Base-by-base conservation (phyloP, 371 early-diverging fungal genomes). In the Mucor irregularis region DNA sequence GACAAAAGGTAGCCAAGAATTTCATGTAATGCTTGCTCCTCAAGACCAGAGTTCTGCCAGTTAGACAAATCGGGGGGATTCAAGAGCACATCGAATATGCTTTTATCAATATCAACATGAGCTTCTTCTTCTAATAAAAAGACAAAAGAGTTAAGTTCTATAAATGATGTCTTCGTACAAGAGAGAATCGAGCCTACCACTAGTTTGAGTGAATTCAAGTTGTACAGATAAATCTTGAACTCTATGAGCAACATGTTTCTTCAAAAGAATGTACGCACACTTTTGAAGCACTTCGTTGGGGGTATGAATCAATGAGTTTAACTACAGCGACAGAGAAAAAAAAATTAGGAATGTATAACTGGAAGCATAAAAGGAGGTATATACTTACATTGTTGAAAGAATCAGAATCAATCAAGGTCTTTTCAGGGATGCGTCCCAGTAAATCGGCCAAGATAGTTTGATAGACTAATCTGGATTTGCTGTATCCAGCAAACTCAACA, bases 1-100 rank as follows among this genome's bases (percentile, higher is more conserved):
- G 85, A 73, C 35, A 91, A 61, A 28, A 93, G 65, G 54, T 86
- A 88, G 2, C 90, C 90, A 44, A 90, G 71, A 0, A 71, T 72
- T 10, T 74, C 55, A 42, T 80, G 70, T 11, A 62, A 43, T 26
- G 58, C 30, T 1, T 44, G 47, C 14, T 46, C 61, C 30, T 60
- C 61, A 17, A 52, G 21, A 11, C 49, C 64, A 5, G 28, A 13
- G 5, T 5, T 35, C 26, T 60, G 53, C 61, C 61, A 59, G 4
- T 43, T 35, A 17, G 44, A 54, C 11, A 74, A 22, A 49, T 66
- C 50, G 11, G 75, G 75, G 21, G 71, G 62, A 21, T 49, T 60
- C 21, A 68, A 19, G 19, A 78, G 39, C 5, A 46, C 31, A 7
- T 58, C 29, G 13, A 74, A 40, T 9, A 77, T 21, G 8, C 44